Evolutionary conservation across 306 rosid species (phyloP).

Genomic region (Mucuna pruriens): DNA sequence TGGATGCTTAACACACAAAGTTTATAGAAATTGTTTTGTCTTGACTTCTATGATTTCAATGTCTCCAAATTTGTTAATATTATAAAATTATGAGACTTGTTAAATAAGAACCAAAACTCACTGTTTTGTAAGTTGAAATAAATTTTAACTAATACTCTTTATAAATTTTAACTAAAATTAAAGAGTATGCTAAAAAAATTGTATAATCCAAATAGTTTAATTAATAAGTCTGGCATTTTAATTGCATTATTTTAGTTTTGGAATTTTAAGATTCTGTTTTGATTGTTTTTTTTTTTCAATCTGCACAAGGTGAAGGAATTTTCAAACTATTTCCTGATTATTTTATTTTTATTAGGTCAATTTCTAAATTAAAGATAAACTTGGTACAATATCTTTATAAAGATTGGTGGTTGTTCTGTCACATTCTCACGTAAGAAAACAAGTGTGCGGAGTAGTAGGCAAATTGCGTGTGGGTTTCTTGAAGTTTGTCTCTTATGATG

Average conservation of each 20-base stretch:
- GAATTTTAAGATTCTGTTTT: not conserved
- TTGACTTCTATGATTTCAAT: not conserved
- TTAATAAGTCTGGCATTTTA: not conserved
- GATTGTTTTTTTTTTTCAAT: not conserved
- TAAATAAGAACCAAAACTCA: not conserved
- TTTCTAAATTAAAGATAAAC: not conserved
- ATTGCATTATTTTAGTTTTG: not conserved
- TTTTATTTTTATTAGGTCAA: not conserved
- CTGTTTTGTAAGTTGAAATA: not conserved
- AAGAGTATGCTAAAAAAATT: not conserved
- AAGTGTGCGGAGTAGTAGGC: not conserved
- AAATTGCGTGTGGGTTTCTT: not conserved
- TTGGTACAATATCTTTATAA: not conserved
- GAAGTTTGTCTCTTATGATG: not conserved
- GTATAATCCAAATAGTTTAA: not conserved
- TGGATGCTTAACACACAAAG: not conserved
- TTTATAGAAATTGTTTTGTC: not conserved
- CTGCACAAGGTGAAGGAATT: not conserved
- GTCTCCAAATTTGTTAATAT: not conserved
- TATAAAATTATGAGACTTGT: not conserved
- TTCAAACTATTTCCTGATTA: not conserved
- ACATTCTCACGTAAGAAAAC: not conserved
- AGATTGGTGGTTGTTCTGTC: conserved; percentile 1
- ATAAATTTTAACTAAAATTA: not conserved
- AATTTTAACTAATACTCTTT: not conserved